A percentile compares a stretch with the other conserved stretches of the same genome.
Conservation (phyloP, 176 grass and related monocot genomes). For the Dendrocalamus sinicus region DNA sequence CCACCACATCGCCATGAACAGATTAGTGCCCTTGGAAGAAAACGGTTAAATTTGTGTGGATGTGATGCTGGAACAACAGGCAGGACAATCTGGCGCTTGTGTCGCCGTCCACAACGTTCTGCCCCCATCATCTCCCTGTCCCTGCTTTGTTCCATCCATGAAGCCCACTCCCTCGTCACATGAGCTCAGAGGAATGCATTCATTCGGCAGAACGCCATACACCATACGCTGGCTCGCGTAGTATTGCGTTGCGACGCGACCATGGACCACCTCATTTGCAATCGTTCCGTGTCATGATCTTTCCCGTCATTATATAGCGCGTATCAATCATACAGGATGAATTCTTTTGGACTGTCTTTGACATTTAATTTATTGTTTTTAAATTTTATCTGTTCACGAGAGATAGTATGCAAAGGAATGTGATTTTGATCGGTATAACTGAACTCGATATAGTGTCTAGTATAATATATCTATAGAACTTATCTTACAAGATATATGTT, state of each 20-base stretch:
- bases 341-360: too few species aligned
- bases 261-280: constrained; percentile 26
- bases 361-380: too few species aligned
- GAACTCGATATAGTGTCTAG: too few species aligned
- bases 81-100: constrained; percentile 21
- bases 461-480: too few species aligned
- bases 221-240: not conserved
- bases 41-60: constrained; percentile 10
- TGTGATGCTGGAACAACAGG: not conserved
- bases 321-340: not conserved
- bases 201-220: not conserved
- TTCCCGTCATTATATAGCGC: not conserved
- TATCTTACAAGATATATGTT: too few species aligned
- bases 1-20: not conserved
- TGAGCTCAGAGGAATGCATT: not conserved
- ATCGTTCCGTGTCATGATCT: not conserved
- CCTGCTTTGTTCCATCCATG: constrained; percentile 44
- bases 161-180: constrained; percentile 46
- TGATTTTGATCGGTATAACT: too few species aligned
- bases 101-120: constrained; percentile 20
- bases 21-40: not conserved
- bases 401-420: too few species aligned
- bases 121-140: constrained; percentile 32
- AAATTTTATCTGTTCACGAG: too few species aligned
- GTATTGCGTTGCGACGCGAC: not conserved